Evolutionary conservation across 1,284 basidiomycete genomes (phyloP), one percentile per base, ranked within the genome.

Genomic region (Lentinula novae-zelandiae): DNA sequence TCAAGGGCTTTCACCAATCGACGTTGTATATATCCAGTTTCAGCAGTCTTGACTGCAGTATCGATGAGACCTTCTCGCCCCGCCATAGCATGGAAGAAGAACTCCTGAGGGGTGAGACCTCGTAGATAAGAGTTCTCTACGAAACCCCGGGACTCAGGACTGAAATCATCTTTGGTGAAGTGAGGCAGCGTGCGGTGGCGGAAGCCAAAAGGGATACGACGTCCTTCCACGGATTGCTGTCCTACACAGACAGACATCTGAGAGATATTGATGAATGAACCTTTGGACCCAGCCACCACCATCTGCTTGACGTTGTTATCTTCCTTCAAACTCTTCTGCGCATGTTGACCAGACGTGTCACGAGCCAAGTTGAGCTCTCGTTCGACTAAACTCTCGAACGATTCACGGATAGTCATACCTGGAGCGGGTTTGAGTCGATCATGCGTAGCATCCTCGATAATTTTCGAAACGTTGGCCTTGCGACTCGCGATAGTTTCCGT

Each of bases 291-390:
- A 12, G 97, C 95, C 9, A 96, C 94, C 68, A 99, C 96, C 97
- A 99, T 99, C 84, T 99, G 96, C 83, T 99, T 99, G 80, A 99
- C 96, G 69, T 98, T 98, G 82, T 99, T 99, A 78, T 96, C 95
- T 73, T 95, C 93, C 79, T 98, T 98, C 82, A 99, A 80, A 71
- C 91, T 91, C 76, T 94, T 90, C 78, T 99, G 95, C 15, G 96
- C 97, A 58, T 92, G 92, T 71, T 94, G 93, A 81, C 97, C 97
- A 44, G 94, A 95, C 64, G 87, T 85, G 72, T 99, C 97, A 83
- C 96, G 95, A 65, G 96, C 97, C 76, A 90, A 82, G 76, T 99
- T 98, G 67, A 99, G 86, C 72, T 96, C 87, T 42, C 86, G 86
- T 71, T 97, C 95, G 57, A 98, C 95, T 64, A 85, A 82, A 69